phyloP scores from a whole-genome alignment of 1,139 yeast species.

The Zygotorulaspora mrakii region DNA sequence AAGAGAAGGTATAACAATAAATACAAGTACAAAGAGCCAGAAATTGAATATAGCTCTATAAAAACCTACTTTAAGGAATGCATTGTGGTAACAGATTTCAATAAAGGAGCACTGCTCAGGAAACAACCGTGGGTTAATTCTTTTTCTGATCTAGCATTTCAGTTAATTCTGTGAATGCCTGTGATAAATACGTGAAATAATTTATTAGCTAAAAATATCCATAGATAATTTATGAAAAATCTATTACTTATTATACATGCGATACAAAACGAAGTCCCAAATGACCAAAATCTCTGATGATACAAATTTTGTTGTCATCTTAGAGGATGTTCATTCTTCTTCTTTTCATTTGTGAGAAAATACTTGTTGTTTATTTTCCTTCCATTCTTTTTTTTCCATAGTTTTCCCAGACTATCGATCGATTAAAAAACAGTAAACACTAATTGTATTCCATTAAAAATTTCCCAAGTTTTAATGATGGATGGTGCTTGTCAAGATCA shows the following conservation, averaged over 20 bases:
- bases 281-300: neutral
- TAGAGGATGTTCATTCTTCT: no score
- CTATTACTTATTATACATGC: slow-evolving; percentile 3
- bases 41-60: slow-evolving; percentile 40
- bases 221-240: neutral
- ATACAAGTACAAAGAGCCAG: slow-evolving; percentile 37
- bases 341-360: no score
- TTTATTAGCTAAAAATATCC: neutral
- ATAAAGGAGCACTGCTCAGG: slow-evolving; percentile 23
- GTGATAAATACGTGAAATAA: neutral
- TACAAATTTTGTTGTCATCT: neutral
- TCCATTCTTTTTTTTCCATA: neutral
- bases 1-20: slow-evolving; percentile 36
- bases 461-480: slow-evolving; percentile 13
- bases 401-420: slow-evolving; percentile 14
- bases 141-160: slow-evolving; percentile 52
- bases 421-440: neutral
- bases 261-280: neutral
- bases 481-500: neutral
- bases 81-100: slow-evolving; percentile 24
- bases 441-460: no score
- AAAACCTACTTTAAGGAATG: slow-evolving; percentile 39
- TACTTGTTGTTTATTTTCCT: no score
- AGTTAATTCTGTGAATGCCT: no score
- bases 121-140: slow-evolving; percentile 47